These are phyloP conservation scores for Talaromyces atroroseus DNA, from an alignment of 2,329 filamentous ascomycete genomes.

Conservation along the genomic window DNA sequence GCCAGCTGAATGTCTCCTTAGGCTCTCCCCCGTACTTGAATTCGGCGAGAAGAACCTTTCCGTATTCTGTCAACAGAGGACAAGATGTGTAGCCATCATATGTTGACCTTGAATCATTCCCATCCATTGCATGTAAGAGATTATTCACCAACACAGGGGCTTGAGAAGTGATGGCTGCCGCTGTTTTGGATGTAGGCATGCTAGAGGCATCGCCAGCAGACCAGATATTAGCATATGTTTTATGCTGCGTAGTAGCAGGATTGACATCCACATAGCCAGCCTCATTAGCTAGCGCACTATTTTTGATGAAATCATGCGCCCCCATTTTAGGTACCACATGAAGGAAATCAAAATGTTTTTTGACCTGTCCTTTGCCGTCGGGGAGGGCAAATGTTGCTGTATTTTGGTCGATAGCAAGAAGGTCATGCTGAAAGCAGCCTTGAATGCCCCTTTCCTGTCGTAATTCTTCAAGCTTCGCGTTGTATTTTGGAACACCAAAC, in stretches of 20 bases:
- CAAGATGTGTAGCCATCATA: conserved; percentile 56
- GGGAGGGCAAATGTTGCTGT: conserved; percentile 47
- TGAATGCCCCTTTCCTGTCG: conserved; percentile 52
- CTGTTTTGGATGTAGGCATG: conserved; percentile 54
- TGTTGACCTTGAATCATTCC: conserved; percentile 37
- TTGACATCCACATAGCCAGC: conserved; percentile 56
- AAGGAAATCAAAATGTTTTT: conserved; percentile 49
- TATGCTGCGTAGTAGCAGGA: conserved; percentile 48
- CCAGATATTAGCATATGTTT: conserved; percentile 54
- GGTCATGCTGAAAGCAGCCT: conserved; percentile 55
- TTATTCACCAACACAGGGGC: conserved; percentile 49
- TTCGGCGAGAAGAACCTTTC: conserved; percentile 59
- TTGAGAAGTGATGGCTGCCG: conserved; percentile 49
- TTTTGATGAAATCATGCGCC: conserved; percentile 50
- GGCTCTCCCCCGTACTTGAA: conserved; percentile 61
- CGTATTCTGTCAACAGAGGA: conserved; percentile 52
- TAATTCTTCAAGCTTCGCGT: conserved; percentile 48
- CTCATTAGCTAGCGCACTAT: conserved; percentile 50
- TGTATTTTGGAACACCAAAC: conserved; percentile 60
- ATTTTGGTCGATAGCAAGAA: conserved; percentile 50
- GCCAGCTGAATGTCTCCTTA: conserved; percentile 56
- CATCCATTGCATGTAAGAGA: conserved; percentile 42
- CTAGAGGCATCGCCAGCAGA: conserved; percentile 56
- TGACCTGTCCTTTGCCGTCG: conserved; percentile 42
- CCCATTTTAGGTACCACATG: conserved; percentile 58